These are phyloP conservation scores for Phialocephala sp. DNA, from an alignment of 2,329 filamentous ascomycete genomes.

Conservation along the genomic window DNA sequence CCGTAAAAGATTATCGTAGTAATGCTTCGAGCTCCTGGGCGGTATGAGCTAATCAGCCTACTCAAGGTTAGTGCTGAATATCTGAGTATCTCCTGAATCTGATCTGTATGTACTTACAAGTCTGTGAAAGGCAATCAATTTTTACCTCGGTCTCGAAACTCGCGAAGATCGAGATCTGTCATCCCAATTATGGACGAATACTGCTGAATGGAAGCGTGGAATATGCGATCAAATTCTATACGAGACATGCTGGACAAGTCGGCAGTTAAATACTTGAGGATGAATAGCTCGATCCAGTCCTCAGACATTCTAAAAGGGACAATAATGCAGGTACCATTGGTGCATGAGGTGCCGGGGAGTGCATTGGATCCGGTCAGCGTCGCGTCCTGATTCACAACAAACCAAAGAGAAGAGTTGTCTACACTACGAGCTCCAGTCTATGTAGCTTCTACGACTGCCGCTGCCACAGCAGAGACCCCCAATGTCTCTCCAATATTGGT, in stretches of 20 bases:
- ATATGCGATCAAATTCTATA: slow-evolving; percentile 15
- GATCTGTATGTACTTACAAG: neutral
- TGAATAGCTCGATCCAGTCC: slow-evolving; percentile 28
- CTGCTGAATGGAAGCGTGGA: slow-evolving; percentile 15
- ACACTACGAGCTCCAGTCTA: neutral
- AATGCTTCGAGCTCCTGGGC: slow-evolving; percentile 33
- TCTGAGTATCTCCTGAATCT: neutral
- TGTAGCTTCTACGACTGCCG: neutral
- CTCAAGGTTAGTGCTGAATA: neutral
- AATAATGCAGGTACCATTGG: slow-evolving; percentile 10
- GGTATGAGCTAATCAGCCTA: slow-evolving; percentile 27
- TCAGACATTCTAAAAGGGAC: neutral
- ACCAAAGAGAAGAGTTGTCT: slow-evolving; percentile 7
- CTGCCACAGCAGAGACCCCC: neutral
- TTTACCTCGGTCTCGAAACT: slow-evolving; percentile 22
- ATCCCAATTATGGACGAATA: slow-evolving; percentile 23
- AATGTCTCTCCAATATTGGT: neutral
- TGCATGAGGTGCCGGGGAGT: slow-evolving; percentile 9
- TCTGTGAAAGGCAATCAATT: slow-evolving; percentile 30
- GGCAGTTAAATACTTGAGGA: slow-evolving; percentile 25
- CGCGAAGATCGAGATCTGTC: slow-evolving; percentile 24
- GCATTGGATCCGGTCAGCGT: neutral
- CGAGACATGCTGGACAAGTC: slow-evolving; percentile 18
- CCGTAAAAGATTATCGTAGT: no score
- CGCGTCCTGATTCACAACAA: neutral